These are phyloP conservation scores for Neoboletus magnificus DNA, from an alignment of 768 basidiomycete genomes.

Conservation along the genomic window DNA sequence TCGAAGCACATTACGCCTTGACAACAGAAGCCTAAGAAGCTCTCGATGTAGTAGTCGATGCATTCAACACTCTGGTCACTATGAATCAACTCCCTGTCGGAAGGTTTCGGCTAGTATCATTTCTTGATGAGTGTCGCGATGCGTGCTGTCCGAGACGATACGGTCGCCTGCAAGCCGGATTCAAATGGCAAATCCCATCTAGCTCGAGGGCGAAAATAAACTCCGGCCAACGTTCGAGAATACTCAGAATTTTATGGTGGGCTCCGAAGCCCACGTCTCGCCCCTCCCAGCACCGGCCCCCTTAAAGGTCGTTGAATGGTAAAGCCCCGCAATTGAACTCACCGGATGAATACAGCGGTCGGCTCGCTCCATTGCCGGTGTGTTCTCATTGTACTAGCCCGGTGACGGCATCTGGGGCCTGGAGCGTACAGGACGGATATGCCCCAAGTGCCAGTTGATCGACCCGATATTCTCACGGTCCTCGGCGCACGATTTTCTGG, in stretches of 20 bases:
- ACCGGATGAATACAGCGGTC: not conserved
- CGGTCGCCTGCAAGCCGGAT: conserved; percentile 1
- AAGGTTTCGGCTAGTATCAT: not conserved
- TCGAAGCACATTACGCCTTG: not conserved
- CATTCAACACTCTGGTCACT: not conserved
- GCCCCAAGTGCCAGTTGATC: not conserved
- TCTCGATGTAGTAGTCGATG: not conserved
- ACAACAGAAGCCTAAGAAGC: not conserved
- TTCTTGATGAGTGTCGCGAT: not conserved
- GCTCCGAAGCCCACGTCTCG: not conserved
- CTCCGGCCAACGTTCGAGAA: not conserved
- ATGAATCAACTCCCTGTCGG: not conserved
- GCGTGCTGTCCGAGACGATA: not conserved
- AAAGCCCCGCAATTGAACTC: not conserved
- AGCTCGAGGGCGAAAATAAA: not conserved
- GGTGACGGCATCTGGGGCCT: no score
- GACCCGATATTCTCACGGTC: not conserved
- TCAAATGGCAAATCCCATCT: not conserved
- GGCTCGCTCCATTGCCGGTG: not conserved
- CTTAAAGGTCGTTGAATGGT: not conserved
- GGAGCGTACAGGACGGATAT: not conserved
- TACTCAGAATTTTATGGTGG: not conserved
- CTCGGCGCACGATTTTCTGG: not conserved
- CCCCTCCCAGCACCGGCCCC: not conserved
- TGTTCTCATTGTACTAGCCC: no score